A percentile compares a stretch with the other conserved stretches of the same genome.
phyloP scores from a whole-genome alignment of 2,329 filamentous ascomycete species.

The Fusarium marasasianum region DNA sequence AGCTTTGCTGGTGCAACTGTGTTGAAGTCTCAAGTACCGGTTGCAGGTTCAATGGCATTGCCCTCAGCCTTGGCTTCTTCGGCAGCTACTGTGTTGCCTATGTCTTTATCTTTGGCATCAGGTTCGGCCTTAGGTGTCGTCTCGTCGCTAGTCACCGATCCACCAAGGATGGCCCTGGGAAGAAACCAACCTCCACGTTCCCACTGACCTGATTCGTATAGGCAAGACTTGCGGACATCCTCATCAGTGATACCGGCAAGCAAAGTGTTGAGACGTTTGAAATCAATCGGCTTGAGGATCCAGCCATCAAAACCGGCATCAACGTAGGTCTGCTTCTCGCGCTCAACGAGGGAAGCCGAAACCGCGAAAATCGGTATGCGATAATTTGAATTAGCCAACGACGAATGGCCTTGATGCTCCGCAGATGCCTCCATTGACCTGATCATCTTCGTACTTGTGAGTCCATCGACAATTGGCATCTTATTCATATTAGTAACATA shows the following conservation, averaged over 20 bases:
- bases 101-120: slow-evolving; percentile 20
- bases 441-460: slow-evolving; percentile 85
- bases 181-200: slow-evolving; percentile 87
- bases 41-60: neutral
- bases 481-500: slow-evolving; percentile 48
- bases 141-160: slow-evolving; percentile 33
- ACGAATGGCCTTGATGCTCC: slow-evolving; percentile 62
- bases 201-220: slow-evolving; percentile 80
- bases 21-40: neutral
- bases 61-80: neutral
- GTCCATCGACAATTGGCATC: slow-evolving; percentile 93
- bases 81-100: slow-evolving; percentile 9
- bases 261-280: slow-evolving; percentile 75
- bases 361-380: slow-evolving; percentile 86
- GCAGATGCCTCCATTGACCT: slow-evolving; percentile 72
- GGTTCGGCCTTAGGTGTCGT: slow-evolving; percentile 43
- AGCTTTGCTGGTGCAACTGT: neutral
- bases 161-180: slow-evolving; percentile 15
- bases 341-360: slow-evolving; percentile 82
- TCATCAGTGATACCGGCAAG: slow-evolving; percentile 74
- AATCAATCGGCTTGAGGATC: slow-evolving; percentile 90
- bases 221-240: slow-evolving; percentile 64
- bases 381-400: slow-evolving; percentile 66
- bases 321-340: slow-evolving; percentile 73
- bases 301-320: slow-evolving; percentile 87